Base-by-base conservation (phyloP, 805 yeast genomes). In the Candida schatavii region DNA sequence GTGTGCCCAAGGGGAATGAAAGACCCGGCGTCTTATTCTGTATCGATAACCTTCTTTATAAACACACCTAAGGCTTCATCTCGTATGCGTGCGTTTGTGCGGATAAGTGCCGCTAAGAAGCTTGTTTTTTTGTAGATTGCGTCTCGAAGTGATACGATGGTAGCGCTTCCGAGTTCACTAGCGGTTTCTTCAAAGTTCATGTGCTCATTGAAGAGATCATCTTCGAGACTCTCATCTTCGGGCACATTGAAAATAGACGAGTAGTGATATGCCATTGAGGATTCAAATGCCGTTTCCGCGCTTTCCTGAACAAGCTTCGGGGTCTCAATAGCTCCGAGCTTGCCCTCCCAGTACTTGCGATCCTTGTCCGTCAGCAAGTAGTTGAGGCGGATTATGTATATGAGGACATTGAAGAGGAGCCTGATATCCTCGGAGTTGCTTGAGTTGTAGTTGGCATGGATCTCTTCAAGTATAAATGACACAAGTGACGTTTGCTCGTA, bases 241-340 rank as follows among this genome's bases (percentile, higher is more conserved):
- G 41, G 28, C 11, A 38, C 22, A 27, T 36, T 41, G 41, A 41
- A 41, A n/a, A 41, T 41, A 25, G 40, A 37, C 5, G 44, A 41
- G 27, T 41, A 41, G 27, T 41, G 44, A 23, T 31, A 36, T 21
- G 39, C 28, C 41, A 41, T 41, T 3, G 44, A 17, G 4, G 31
- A 18, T 10, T 37, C 14, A 21, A 41, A 41, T 18, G 32, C 5
- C 5, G 15, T 25, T 5, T 31, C 18, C 15, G 35, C 21, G 20
- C 4, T 13, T 4, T 7, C 18, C 20, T 11, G 21, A 7, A 9
- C 18, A 7, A 15, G 21, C 35, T 31, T 17, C 11, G 35, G 18
- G 13, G 10, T 29, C 11, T 10, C 18, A 31, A 18, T 17, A 22
- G 32, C 7, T 5, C 9, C 11, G 11, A 14, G 4, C 26, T 22